Base-by-base conservation (phyloP, 768 basidiomycete species). In the Gloeopeniophorella convolvens region DNA sequence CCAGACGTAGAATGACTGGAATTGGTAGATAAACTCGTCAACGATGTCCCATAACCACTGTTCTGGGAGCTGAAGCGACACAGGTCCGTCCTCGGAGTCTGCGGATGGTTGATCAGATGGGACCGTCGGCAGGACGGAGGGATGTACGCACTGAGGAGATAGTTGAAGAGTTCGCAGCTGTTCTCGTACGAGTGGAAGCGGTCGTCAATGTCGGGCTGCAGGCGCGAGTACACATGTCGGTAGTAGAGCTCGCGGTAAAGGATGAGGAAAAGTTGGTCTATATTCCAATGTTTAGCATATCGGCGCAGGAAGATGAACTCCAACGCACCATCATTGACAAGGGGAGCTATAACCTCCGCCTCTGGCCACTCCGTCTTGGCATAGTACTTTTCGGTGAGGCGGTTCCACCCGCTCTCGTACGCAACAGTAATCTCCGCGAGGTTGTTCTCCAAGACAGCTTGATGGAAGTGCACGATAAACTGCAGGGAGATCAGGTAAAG, bases 1-100 rank as follows among this genome's bases (percentile, higher is more conserved):
- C 85, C 92, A 98, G 32, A 89, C 81, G 58, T 90, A 89, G 70
- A 96, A 98, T 1, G 88, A 87, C 64, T 95, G 93, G 73, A 93
- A 99, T 65, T 99, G 95, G 70, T 96, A 99, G 59, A 97, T 95
- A 65, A 94, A 94, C 61, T 94, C 92, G 70, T 95, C 91, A 62
- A 95, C 84, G 66, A 94, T 93, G 62, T 95, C 92, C 91, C 94
- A 98, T 7, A 99, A 70, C 95, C 95, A 99, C 65, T 96, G 93
- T 52, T 94, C 90, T 0, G 95, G 95, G 20, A 99, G 81, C 54
- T 94, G 84, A 42, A 98, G 82, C n/a, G 83, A 68, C 0, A 97
- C 92, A 2, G 95, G 95, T 0, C 87, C 89, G 52, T 96, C 92
- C 31, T 54, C 52, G 10, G 92, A 94, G 67, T 98, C 92, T 92